A percentile compares a stretch with the other conserved stretches of the same genome.
These are phyloP conservation scores for Thielaviopsis populi DNA, from an alignment of 2,329 filamentous ascomycete species.

Conservation along the genomic window DNA sequence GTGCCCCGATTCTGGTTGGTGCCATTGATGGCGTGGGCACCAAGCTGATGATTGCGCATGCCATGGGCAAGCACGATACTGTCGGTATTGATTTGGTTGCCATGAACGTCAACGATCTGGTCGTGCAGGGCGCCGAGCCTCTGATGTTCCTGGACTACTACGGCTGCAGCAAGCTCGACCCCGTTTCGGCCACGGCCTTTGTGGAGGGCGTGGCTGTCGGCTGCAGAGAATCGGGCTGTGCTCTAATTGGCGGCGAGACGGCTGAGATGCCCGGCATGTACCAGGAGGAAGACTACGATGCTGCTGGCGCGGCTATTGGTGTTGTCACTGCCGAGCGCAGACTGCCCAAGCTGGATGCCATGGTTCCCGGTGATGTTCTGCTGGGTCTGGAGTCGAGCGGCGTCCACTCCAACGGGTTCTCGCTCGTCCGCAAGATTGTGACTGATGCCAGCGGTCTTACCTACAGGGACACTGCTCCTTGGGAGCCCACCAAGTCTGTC, in stretches of 20 bases:
- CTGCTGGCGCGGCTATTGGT: slow-evolving; percentile 77
- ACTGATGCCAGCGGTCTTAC: slow-evolving; percentile 48
- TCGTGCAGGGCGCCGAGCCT: slow-evolving; percentile 89
- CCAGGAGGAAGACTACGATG: slow-evolving; percentile 76
- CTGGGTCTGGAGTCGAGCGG: slow-evolving; percentile 75
- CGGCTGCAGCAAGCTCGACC: slow-evolving; percentile 76
- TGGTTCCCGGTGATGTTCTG: slow-evolving; percentile 71
- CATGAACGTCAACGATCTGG: slow-evolving; percentile 97
- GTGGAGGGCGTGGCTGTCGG: slow-evolving; percentile 81
- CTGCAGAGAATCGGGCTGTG: slow-evolving; percentile 71
- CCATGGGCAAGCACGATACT: slow-evolving; percentile 77
- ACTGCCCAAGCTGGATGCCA: slow-evolving; percentile 59
- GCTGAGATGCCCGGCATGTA: slow-evolving; percentile 98
- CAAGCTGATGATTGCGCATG: slow-evolving; percentile 90
- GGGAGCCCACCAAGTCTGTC: slow-evolving; percentile 47
- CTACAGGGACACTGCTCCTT: slow-evolving; percentile 63
- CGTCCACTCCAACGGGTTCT: slow-evolving; percentile 94
- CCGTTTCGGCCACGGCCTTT: slow-evolving; percentile 65
- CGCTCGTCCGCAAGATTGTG: slow-evolving; percentile 82
- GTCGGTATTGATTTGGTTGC: slow-evolving; percentile 94
- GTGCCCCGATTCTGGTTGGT: slow-evolving; percentile 67
- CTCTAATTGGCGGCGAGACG: slow-evolving; percentile 91
- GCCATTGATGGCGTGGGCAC: slow-evolving; percentile 95
- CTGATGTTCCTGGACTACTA: slow-evolving; percentile 98
- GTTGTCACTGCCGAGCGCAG: slow-evolving; percentile 56